Evolutionary conservation across 257 asterid species (phyloP).

Genomic region (Jasminum sambac): DNA sequence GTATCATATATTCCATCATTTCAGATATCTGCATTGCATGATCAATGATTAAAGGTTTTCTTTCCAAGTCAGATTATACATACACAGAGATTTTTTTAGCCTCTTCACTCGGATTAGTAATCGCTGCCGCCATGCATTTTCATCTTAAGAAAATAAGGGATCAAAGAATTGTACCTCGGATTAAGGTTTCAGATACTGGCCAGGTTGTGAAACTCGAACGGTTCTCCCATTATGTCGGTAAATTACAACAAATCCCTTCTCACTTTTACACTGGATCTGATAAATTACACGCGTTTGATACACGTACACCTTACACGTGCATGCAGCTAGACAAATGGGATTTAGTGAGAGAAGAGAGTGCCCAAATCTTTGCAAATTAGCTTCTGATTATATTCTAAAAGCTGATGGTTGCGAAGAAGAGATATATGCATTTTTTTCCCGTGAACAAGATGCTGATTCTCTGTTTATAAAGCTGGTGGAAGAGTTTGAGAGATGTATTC

Average conservation of each 20-base stretch:
- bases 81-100: conserved; percentile 62
- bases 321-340: conserved; percentile 92
- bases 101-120: conserved; percentile 67
- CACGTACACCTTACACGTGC: background rate
- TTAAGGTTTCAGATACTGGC: conserved; percentile 57
- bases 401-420: conserved; percentile 81
- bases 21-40: background rate
- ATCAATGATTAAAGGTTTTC: background rate
- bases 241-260: conserved; percentile 22
- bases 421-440: conserved; percentile 63
- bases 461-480: conserved; percentile 88
- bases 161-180: conserved; percentile 56
- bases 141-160: conserved; percentile 53
- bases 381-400: conserved; percentile 77
- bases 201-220: conserved; percentile 69
- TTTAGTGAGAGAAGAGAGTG: conserved; percentile 70
- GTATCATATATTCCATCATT: background rate
- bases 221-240: conserved; percentile 94
- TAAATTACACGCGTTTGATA: background rate
- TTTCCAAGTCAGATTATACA: conserved; percentile 17
- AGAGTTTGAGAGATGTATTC: conserved; percentile 83
- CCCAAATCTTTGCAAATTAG: conserved; percentile 77
- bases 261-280: background rate
- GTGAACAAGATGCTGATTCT: conserved; percentile 71
- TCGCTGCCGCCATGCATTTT: conserved; percentile 68